Evolutionary conservation across 1,284 basidiomycete species (phyloP).

Genomic region (Ceratobasidium sp.): DNA sequence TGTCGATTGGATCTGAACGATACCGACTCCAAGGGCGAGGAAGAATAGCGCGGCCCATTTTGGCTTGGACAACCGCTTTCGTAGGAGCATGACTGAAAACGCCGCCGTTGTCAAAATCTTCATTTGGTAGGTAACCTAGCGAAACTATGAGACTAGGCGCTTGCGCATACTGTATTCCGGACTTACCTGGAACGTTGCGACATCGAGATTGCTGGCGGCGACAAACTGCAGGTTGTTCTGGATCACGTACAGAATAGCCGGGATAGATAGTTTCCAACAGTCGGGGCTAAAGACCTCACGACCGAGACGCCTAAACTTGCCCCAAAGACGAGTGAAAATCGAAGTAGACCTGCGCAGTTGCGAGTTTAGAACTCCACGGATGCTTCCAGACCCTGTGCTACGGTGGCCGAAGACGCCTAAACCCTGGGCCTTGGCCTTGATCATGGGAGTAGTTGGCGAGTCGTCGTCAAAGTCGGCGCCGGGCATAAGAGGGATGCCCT

Average conservation of each 20-base stretch:
- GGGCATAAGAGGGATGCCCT: constrained; percentile 25
- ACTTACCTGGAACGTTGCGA: constrained; percentile 84
- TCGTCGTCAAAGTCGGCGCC: constrained; percentile 16
- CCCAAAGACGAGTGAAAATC: constrained; percentile 43
- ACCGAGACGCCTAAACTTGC: constrained; percentile 51
- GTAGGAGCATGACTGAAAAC: constrained; percentile 89
- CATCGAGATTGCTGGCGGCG: constrained; percentile 90
- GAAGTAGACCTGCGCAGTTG: constrained; percentile 46
- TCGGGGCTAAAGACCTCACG: constrained; percentile 77
- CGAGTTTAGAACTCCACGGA: constrained; percentile 32
- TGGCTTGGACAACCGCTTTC: constrained; percentile 71
- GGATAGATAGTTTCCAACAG: constrained; percentile 96
- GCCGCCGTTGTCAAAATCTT: constrained; percentile 97
- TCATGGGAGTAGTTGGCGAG: constrained; percentile 48
- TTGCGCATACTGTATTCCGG: background rate
- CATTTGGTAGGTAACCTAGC: constrained; percentile 87
- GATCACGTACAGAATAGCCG: constrained; percentile 93
- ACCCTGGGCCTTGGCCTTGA: constrained; percentile 41
- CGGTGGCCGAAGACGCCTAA: constrained; percentile 5
- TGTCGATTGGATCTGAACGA: constrained; percentile 85
- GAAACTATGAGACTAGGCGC: constrained; percentile 23
- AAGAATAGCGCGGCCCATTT: constrained; percentile 88
- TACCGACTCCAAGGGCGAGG: constrained; percentile 88
- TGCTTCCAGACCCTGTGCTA: constrained; percentile 13
- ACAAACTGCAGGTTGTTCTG: constrained; percentile 98